phyloP scores from a whole-genome alignment of 2,329 filamentous ascomycete genomes.

The Lanzia echinophila region DNA sequence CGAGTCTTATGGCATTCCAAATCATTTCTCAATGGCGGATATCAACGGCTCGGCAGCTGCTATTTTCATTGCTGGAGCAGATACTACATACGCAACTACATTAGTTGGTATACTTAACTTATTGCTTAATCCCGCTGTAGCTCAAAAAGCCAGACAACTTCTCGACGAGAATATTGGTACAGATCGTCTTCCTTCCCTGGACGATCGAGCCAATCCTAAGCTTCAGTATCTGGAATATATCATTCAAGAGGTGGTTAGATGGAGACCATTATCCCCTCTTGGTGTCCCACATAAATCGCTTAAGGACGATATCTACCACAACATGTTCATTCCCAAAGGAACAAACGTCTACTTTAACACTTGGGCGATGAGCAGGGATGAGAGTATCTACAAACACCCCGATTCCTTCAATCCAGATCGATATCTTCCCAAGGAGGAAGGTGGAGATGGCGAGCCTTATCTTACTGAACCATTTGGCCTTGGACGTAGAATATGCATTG shows the following conservation, averaged over 20 bases:
- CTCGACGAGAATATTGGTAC: slow-evolving; percentile 40
- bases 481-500: slow-evolving; percentile 42
- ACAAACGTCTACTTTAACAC: slow-evolving; percentile 43
- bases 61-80: slow-evolving; percentile 38
- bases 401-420: slow-evolving; percentile 41
- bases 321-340: slow-evolving; percentile 52
- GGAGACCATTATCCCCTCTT: slow-evolving; percentile 40
- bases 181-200: slow-evolving; percentile 1
- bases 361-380: slow-evolving; percentile 49
- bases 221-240: slow-evolving; percentile 41
- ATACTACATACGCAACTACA: slow-evolving; percentile 36
- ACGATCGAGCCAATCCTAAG: slow-evolving; percentile 32
- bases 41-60: slow-evolving; percentile 44
- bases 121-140: slow-evolving; percentile 34
- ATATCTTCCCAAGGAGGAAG: slow-evolving; percentile 35
- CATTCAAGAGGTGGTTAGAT: slow-evolving; percentile 42
- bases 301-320: slow-evolving; percentile 50
- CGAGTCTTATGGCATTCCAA: background rate
- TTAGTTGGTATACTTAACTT: slow-evolving; percentile 37
- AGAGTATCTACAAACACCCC: slow-evolving; percentile 36
- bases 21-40: slow-evolving; percentile 14
- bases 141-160: slow-evolving; percentile 40
- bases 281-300: slow-evolving; percentile 49
- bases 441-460: slow-evolving; percentile 39
- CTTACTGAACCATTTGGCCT: slow-evolving; percentile 46